Evolutionary conservation across 306 rosid species (phyloP).

Genomic region (Rubus parviflorus): DNA sequence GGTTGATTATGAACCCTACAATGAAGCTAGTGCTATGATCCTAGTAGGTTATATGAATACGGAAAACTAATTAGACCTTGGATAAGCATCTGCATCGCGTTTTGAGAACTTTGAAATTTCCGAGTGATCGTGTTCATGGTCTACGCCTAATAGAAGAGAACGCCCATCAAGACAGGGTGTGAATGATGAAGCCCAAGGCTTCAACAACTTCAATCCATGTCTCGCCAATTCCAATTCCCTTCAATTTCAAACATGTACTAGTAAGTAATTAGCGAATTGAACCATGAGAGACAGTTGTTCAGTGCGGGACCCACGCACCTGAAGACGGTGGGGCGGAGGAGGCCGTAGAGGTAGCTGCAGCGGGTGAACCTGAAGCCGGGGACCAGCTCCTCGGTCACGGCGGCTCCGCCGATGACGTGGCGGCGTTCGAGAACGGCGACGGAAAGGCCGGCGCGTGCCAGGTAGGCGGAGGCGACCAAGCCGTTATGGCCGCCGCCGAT

Average conservation of each 20-base stretch:
- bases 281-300: too few relatives aligned
- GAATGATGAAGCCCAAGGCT: slow-evolving; percentile 61
- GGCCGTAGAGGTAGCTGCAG: slow-evolving; percentile 81
- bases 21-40: not conserved
- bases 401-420: slow-evolving; percentile 74
- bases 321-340: slow-evolving; percentile 67
- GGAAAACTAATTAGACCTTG: slow-evolving; percentile 35
- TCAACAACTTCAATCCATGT: slow-evolving; percentile 80
- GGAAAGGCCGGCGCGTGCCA: slow-evolving; percentile 75
- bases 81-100: slow-evolving; percentile 63
- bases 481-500: slow-evolving; percentile 92
- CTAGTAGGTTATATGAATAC: not conserved
- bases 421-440: slow-evolving; percentile 78
- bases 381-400: slow-evolving; percentile 69
- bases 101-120: slow-evolving; percentile 75
- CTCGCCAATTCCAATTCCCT: slow-evolving; percentile 62
- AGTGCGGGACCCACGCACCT: too few relatives aligned
- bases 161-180: slow-evolving; percentile 80
- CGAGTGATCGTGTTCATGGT: slow-evolving; percentile 46
- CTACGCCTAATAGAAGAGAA: slow-evolving; percentile 65
- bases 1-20: not conserved
- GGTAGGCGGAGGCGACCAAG: slow-evolving; percentile 71
- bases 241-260: not conserved
- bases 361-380: slow-evolving; percentile 82
- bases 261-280: too few relatives aligned